Evolutionary conservation across 345 rosid genomes (phyloP), one percentile per base, ranked within the genome.

Genomic region (Salix exigua): DNA sequence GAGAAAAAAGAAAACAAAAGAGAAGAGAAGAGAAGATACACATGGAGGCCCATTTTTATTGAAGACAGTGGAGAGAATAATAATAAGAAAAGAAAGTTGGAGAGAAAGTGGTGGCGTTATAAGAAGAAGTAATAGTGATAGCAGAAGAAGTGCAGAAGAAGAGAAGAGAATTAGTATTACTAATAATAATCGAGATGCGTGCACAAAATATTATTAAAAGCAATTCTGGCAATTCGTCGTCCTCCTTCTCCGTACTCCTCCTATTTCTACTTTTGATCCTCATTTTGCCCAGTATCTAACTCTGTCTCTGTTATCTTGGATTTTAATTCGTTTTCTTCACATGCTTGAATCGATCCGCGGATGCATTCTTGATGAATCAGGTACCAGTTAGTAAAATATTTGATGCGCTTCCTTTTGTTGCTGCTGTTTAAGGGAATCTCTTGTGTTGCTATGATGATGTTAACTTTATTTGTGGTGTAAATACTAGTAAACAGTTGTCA

Each of bases 181-280:
- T 2, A 26, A 23, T 23, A 53, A 21, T 73, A 33, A 18, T 82
- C 82, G 94, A 89, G 89, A 87, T 86, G 96, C 89, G 91, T 85
- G 94, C 84, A 60, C 4, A 58, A 23, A 58, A 58, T 58, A 58
- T 23, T 58, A 78, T 75, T 58, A 58, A 58, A n/a, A 58, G 11
- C 2, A 58, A 58, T 2, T 23, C 63, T 10, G 63, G 23, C 63
- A n/a, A 23, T 23, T 10, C 14, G 13, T 55, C 61, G 2, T 58
- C 16, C 28, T 58, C 63, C 13, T 87, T 86, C 92, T 90, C 86
- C 83, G 84, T 86, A 77, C 85, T 89, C 78, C 85, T 89, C 31
- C 85, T 90, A 60, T 88, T 87, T 71, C 85, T 91, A 74, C 91
- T 89, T 77, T 86, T 91, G 74, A 86, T 91, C 79, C 89, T 89